Conservation (phyloP, 345 rosid species). For the Rhizophora mangle region DNA sequence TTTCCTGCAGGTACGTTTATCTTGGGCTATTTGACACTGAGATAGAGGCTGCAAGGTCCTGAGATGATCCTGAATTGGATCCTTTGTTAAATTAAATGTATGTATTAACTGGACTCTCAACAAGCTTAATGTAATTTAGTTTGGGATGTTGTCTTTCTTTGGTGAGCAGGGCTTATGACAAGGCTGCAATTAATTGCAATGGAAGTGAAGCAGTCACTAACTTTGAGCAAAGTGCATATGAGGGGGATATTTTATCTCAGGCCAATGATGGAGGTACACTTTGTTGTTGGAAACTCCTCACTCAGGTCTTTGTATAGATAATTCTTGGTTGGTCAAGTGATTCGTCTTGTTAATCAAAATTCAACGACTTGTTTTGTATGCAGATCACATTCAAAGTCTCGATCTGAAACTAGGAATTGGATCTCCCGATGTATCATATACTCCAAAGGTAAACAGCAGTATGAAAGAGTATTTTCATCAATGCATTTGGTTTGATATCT, state of each 20-base stretch:
- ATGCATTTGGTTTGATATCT: conserved; percentile 15
- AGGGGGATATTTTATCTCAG: conserved; percentile 37
- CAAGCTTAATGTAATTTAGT: background rate
- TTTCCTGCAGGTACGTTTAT: conserved; percentile 78
- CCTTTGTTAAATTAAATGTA: conserved; percentile 1
- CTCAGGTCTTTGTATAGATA: background rate
- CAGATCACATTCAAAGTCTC: conserved; percentile 38
- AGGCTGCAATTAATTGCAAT: conserved; percentile 79
- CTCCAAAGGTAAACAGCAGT: conserved; percentile 20
- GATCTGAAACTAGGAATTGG: conserved; percentile 65
- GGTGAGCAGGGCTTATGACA: conserved; percentile 77
- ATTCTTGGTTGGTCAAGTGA: background rate
- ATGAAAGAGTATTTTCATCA: conserved; percentile 13
- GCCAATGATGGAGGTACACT: conserved; percentile 31
- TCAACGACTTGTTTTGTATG: conserved; percentile 9
- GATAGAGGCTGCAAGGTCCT: conserved; percentile 93
- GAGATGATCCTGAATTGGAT: conserved; percentile 12
- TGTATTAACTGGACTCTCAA: background rate
- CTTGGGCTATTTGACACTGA: conserved; percentile 92
- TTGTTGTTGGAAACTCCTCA: background rate
- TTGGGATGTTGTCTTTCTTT: conserved; percentile 15
- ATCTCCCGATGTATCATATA: conserved; percentile 29
- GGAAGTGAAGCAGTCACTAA: conserved; percentile 96
- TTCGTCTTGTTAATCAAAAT: background rate
- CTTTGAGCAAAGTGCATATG: conserved; percentile 68